These are phyloP conservation scores for Ophiocytium majus DNA, from an alignment of 352 stramenopile genomes.

Conservation along the genomic window DNA sequence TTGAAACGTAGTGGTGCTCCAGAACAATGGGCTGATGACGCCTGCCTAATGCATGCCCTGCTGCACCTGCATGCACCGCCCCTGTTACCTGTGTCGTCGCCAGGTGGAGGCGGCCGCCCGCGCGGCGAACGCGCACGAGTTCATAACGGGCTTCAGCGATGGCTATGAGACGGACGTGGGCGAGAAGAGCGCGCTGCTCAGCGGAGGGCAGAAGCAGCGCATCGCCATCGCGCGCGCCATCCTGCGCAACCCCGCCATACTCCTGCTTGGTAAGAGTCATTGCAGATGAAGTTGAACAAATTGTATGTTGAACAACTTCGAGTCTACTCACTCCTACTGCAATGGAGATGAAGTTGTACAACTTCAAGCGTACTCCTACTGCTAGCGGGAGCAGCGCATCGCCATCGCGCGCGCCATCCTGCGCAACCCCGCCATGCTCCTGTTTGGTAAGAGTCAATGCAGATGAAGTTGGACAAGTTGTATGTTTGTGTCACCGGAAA, in stretches of 20 bases:
- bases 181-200: constrained; percentile 73
- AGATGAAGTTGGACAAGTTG: no score
- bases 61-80: no score
- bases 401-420: constrained; percentile 83
- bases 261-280: constrained; percentile 82
- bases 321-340: no score
- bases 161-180: constrained; percentile 72
- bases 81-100: no score
- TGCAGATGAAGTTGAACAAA: no score
- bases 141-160: constrained; percentile 77
- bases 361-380: no score
- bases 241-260: constrained; percentile 71
- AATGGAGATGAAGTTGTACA: no score
- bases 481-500: no score
- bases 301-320: no score
- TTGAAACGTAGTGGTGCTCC: no score
- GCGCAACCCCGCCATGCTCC: constrained; percentile 73
- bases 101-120: constrained; percentile 60
- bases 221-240: constrained; percentile 79
- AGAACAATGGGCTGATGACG: no score
- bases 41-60: no score
- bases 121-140: constrained; percentile 71
- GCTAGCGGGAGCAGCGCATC: constrained; percentile 86
- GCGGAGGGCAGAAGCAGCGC: constrained; percentile 86
- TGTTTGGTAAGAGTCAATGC: constrained; percentile 72